These are phyloP conservation scores for Dactylonectria macrodidyma DNA, from an alignment of 2,329 filamentous ascomycete species.

Conservation along the genomic window DNA sequence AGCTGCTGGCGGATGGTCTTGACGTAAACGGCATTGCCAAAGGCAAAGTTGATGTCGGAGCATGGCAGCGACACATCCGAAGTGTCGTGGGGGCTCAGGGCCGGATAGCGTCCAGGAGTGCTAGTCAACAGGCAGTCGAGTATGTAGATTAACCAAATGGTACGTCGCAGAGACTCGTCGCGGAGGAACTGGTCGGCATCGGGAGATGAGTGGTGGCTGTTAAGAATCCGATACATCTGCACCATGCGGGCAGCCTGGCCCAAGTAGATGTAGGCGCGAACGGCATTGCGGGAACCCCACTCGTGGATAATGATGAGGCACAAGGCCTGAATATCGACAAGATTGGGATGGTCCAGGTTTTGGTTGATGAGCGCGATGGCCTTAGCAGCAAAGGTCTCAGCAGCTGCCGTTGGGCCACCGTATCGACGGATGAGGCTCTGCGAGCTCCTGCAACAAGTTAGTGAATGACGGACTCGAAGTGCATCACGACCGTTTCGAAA, in stretches of 20 bases:
- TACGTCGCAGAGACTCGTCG: constrained; percentile 73
- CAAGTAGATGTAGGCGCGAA: constrained; percentile 74
- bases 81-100: constrained; percentile 68
- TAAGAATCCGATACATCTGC: constrained; percentile 74
- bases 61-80: constrained; percentile 71
- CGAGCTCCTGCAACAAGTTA: constrained; percentile 63
- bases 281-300: constrained; percentile 74
- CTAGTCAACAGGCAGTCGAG: constrained; percentile 75
- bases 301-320: constrained; percentile 75
- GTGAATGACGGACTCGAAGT: constrained; percentile 12
- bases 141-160: constrained; percentile 74
- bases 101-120: constrained; percentile 72
- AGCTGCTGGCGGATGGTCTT: constrained; percentile 67
- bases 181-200: constrained; percentile 71
- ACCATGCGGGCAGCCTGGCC: constrained; percentile 76
- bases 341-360: constrained; percentile 71
- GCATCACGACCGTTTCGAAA: constrained; percentile 16
- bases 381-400: constrained; percentile 73
- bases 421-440: constrained; percentile 70
- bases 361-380: constrained; percentile 70
- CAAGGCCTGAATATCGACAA: constrained; percentile 73
- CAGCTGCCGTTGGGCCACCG: constrained; percentile 68
- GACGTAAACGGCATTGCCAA: constrained; percentile 72
- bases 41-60: constrained; percentile 74
- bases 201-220: constrained; percentile 67